Evolutionary conservation across 306 rosid species (phyloP), one percentile per base, ranked within the genome.

Genomic region (Fragaria ananassa): DNA sequence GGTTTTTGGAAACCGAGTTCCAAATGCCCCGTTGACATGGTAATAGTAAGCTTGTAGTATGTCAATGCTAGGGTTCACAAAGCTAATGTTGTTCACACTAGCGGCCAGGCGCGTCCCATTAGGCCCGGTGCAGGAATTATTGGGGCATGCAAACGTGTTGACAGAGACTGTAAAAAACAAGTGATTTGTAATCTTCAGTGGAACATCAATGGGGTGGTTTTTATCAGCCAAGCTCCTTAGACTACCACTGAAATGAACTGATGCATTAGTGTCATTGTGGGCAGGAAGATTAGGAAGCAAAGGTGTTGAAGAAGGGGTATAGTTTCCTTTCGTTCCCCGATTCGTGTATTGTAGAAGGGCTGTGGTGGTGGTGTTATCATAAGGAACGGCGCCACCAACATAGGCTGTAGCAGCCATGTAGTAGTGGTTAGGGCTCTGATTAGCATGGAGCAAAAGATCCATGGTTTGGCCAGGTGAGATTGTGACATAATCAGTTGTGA

Each of bases 31-130:
- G 4, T 82, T 77, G 44, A 60, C 0, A 34, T 72, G 79, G 27
- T 58, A 12, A 46, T 77, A 72, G 71, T 77, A 78, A 49, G 79
- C 85, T 68, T 82, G 82, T n/a, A 82, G 53, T 58, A 82, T 73
- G 75, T 50, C 77, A 21, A 72, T 60, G 19, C 56, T 57, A 8
- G 85, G 85, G 67, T 1, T 12, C 31, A 68, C 79, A 73, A 82
- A 73, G 79, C 85, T 82, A 23, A 78, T 73, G 82, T 82, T 82
- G 79, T 82, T 82, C 18, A 82, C 6, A 44, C 82, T 78, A 9
- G 79, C 4, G 0, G 85, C 67, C 0, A 82, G 35, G 6, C 82
- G 75, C 1, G 72, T 57, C 18, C 82, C 79, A 60, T 82, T 78
- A 4, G 85, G 76, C 19, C 85, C 85, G 1, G 68, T 41, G 34